phyloP scores from a whole-genome alignment of 352 stramenopile genomes.

The Phytophthora fragariae region DNA sequence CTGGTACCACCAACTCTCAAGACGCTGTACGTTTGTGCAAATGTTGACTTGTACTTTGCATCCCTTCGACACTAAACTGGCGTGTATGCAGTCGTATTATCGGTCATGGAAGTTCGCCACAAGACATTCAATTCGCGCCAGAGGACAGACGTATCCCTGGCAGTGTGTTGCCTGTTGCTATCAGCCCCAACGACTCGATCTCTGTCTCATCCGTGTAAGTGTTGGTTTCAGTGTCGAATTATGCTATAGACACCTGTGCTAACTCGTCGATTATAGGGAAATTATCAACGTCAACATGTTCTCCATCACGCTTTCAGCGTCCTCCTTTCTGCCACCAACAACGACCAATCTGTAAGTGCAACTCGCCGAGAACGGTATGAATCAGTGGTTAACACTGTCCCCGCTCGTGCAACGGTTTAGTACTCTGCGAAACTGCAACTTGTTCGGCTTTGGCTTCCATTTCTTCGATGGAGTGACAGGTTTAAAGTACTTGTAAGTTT shows the following conservation, averaged over 20 bases:
- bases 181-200: slow-evolving; percentile 13
- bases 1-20: slow-evolving; percentile 35
- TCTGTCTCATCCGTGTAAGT: slow-evolving; percentile 43
- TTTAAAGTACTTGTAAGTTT: slow-evolving; percentile 45
- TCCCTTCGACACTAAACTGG: not conserved
- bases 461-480: slow-evolving; percentile 44
- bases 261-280: slow-evolving; percentile 21
- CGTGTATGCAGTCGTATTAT: slow-evolving; percentile 33
- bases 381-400: not conserved
- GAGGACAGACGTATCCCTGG: slow-evolving; percentile 37
- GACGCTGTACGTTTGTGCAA: slow-evolving; percentile 32
- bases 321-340: slow-evolving; percentile 37
- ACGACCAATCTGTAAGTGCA: slow-evolving; percentile 38
- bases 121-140: slow-evolving; percentile 38
- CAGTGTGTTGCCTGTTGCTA: slow-evolving; percentile 34
- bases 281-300: slow-evolving; percentile 49
- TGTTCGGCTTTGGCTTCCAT: slow-evolving; percentile 44
- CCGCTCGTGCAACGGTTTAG: slow-evolving; percentile 9
- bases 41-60: not conserved
- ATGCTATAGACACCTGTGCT: not conserved
- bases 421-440: slow-evolving; percentile 53
- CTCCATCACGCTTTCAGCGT: slow-evolving; percentile 34
- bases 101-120: slow-evolving; percentile 25
- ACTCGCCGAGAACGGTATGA: not conserved
- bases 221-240: not conserved